A percentile compares a stretch with the other conserved stretches of the same genome.
These are phyloP conservation scores for Peronospora belbahrii DNA, from an alignment of 352 stramenopile genomes.

Conservation along the genomic window DNA sequence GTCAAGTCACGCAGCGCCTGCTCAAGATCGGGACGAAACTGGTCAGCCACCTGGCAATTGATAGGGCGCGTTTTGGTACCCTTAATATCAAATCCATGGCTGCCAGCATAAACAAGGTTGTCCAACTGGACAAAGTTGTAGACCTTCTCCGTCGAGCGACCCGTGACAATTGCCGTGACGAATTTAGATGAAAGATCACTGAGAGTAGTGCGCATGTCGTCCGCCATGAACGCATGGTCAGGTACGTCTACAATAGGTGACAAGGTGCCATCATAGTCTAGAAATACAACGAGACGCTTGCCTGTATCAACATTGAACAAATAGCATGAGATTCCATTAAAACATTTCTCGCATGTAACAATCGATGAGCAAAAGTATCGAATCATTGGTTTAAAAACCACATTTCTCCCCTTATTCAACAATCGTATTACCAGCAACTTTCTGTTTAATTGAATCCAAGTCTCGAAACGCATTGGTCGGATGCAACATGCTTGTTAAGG, in stretches of 20 bases:
- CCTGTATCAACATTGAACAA: slow-evolving; percentile 19
- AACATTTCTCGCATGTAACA: too few species aligned
- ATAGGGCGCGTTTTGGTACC: slow-evolving; percentile 47
- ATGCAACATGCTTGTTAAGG: slow-evolving; percentile 30
- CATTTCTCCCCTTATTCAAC: slow-evolving; percentile 1
- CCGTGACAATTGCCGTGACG: slow-evolving; percentile 67
- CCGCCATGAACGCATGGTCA: slow-evolving; percentile 56
- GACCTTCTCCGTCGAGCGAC: slow-evolving; percentile 66
- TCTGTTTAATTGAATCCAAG: slow-evolving; percentile 46
- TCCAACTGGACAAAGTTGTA: slow-evolving; percentile 72
- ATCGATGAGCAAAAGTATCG: too few species aligned
- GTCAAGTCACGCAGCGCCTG: slow-evolving; percentile 31
- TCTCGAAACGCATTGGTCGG: slow-evolving; percentile 52
- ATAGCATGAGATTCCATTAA: too few species aligned
- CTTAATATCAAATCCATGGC: slow-evolving; percentile 78
- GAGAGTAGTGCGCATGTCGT: slow-evolving; percentile 52
- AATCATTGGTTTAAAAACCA: too few species aligned
- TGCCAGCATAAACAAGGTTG: slow-evolving; percentile 73
- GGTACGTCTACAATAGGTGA: slow-evolving; percentile 75
- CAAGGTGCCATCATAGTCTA: slow-evolving; percentile 73
- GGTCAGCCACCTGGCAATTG: slow-evolving; percentile 46
- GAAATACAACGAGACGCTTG: slow-evolving; percentile 60
- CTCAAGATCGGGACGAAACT: slow-evolving; percentile 44
- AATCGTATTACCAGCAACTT: slow-evolving; percentile 32
- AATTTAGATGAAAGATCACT: slow-evolving; percentile 56